These are phyloP conservation scores for Rhynchosporium secalis DNA, from an alignment of 2,329 filamentous ascomycete genomes.

Conservation along the genomic window DNA sequence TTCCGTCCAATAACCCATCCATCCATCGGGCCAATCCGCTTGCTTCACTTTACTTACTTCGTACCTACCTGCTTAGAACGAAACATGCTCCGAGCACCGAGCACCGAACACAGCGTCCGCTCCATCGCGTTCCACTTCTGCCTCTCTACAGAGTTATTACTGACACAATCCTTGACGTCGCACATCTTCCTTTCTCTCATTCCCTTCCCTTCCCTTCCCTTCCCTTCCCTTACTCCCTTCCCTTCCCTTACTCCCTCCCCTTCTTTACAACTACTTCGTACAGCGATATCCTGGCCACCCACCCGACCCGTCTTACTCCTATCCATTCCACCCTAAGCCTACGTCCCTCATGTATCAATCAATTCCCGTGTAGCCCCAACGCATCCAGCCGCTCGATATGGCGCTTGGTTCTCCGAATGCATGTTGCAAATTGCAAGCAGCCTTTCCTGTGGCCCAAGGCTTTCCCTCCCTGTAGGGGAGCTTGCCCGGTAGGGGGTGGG, in stretches of 20 bases:
- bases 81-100: conserved; percentile 19
- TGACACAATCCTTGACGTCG: conserved; percentile 28
- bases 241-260: conserved; percentile 12
- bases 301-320: neutral
- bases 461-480: conserved; percentile 33
- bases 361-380: conserved; percentile 10
- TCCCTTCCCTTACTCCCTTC: conserved; percentile 17
- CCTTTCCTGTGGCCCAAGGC: conserved; percentile 22
- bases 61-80: neutral
- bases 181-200: conserved; percentile 21
- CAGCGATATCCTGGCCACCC: neutral
- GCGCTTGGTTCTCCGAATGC: conserved; percentile 11
- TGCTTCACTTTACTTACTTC: neutral
- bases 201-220: conserved; percentile 8
- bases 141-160: conserved; percentile 12
- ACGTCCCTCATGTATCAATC: neutral
- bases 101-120: conserved; percentile 4
- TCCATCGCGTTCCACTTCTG: conserved; percentile 6
- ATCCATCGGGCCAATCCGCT: neutral
- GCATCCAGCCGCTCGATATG: conserved; percentile 33
- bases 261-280: too few relatives aligned
- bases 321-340: conserved; percentile 18
- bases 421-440: conserved; percentile 22
- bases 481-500: conserved; percentile 10
- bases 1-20: neutral